These are phyloP conservation scores for Cucurbitaria berberidis DNA, from an alignment of 2,329 filamentous ascomycete species.

Conservation along the genomic window DNA sequence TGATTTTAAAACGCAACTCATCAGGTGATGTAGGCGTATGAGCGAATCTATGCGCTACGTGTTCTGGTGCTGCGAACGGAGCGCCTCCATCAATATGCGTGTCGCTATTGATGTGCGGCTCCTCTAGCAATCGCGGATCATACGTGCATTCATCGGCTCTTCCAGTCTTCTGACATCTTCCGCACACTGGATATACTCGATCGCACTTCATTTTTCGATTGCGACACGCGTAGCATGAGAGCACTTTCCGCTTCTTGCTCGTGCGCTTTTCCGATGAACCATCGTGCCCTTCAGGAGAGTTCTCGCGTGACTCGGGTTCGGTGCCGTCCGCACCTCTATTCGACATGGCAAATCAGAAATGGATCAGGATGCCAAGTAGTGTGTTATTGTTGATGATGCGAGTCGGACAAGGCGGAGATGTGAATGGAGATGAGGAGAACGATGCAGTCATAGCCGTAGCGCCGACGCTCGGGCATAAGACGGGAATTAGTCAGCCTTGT, in stretches of 20 bases:
- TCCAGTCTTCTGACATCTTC: slow-evolving; percentile 53
- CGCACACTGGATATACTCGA: slow-evolving; percentile 53
- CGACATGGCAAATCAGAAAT: slow-evolving; percentile 28
- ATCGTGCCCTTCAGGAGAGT: slow-evolving; percentile 36
- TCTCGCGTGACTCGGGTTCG: slow-evolving; percentile 37
- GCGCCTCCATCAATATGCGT: slow-evolving; percentile 23
- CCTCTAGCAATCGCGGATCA: slow-evolving; percentile 45
- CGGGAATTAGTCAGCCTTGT: background rate
- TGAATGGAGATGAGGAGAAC: slow-evolving; percentile 12
- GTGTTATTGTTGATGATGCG: slow-evolving; percentile 3
- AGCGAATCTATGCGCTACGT: slow-evolving; percentile 5
- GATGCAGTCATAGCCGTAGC: background rate
- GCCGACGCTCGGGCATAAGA: background rate
- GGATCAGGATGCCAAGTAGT: background rate
- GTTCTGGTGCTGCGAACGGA: slow-evolving; percentile 9
- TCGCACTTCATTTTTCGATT: slow-evolving; percentile 57
- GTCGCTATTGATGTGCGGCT: slow-evolving; percentile 29
- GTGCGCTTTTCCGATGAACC: slow-evolving; percentile 47
- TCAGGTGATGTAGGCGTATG: slow-evolving; percentile 17
- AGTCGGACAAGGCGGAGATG: slow-evolving; percentile 35
- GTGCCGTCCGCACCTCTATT: slow-evolving; percentile 27
- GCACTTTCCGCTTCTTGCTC: slow-evolving; percentile 52
- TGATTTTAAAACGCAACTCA: slow-evolving; percentile 34
- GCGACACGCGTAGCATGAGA: slow-evolving; percentile 56
- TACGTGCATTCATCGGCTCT: slow-evolving; percentile 52